Base-by-base conservation (phyloP, 306 rosid species). In the Betula pendula region DNA sequence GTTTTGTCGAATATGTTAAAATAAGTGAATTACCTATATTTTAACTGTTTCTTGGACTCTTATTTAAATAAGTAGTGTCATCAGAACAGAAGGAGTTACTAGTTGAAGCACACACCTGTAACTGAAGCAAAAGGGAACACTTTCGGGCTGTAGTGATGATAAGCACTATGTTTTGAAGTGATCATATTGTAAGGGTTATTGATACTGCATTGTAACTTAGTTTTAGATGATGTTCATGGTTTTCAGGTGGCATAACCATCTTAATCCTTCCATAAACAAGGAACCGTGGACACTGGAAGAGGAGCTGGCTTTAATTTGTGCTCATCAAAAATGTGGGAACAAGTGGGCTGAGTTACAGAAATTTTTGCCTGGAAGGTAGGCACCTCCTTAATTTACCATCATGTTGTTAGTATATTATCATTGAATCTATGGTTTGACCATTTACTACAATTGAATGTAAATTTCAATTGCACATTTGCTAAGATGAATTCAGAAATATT, bases 211-310 rank as follows among this genome's bases (percentile, higher is more conserved):
- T 4, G 16, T 66, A 33, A 27, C 48, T 35, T 35, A 38, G 49
- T 38, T 66, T 66, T 66, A 33, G n/a, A 66, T 60, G 44, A 19
- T 66, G 6, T 65, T 35, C 44, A 7, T 65, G 10, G 24, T 66
- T 70, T 75, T 67, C 72, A 96, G 99, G 93, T 96, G 99, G 99
- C 99, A 96, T 76, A 96, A 96, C 89, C 99, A 96, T 84, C 96
- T 96, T 72, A 96, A 96, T 85, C 99, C 99, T 75, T 74, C 88
- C 56, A 96, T 96, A 87, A 96, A 93, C 84, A 92, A 91, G 85
- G 97, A 96, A 77, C 97, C 99, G 77, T 96, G 99, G 99, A 96
- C 98, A 3, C 91, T 88, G 82, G 98, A 96, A 50, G 99, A 96
- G 80, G 99, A 96, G 88, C 67, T 96, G 74, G 96, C 97, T 83